A percentile compares a stretch with the other conserved stretches of the same genome.
phyloP scores from a whole-genome alignment of 2,329 filamentous ascomycete genomes.

The Fusarium sp. region DNA sequence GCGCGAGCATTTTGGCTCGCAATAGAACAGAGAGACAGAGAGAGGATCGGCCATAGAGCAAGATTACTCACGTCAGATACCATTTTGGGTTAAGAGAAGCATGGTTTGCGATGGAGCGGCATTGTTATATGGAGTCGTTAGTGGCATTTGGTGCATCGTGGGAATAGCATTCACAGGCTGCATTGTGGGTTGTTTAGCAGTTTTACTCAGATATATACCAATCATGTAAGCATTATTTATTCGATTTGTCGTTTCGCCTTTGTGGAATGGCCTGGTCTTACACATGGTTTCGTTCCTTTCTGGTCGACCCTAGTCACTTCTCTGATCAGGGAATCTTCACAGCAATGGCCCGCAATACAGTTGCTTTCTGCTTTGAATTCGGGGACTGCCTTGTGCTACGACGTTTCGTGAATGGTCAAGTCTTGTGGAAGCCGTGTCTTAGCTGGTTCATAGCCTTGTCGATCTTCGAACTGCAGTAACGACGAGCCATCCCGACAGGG shows the following conservation, averaged over 20 bases:
- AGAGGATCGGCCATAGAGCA: background rate
- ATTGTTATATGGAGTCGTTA: background rate
- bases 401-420: constrained; percentile 6
- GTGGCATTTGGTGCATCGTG: constrained; percentile 17
- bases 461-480: constrained; percentile 4
- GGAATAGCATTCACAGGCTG: background rate
- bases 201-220: constrained; percentile 12
- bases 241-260: background rate
- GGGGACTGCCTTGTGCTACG: background rate
- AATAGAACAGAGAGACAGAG: background rate
- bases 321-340: background rate
- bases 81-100: background rate
- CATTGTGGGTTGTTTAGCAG: background rate
- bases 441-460: constrained; percentile 5
- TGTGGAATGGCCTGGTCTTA: too few relatives aligned
- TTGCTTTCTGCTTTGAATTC: too few relatives aligned
- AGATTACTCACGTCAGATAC: background rate
- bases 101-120: background rate
- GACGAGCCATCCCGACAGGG: background rate
- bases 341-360: too few relatives aligned
- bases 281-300: background rate
- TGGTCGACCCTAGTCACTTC: constrained; percentile 1
- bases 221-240: constrained; percentile 7
- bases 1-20: constrained; percentile 10
- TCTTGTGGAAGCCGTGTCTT: constrained; percentile 19